Evolutionary conservation across 345 rosid genomes (phyloP).

Genomic region (Bruguiera parviflora): DNA sequence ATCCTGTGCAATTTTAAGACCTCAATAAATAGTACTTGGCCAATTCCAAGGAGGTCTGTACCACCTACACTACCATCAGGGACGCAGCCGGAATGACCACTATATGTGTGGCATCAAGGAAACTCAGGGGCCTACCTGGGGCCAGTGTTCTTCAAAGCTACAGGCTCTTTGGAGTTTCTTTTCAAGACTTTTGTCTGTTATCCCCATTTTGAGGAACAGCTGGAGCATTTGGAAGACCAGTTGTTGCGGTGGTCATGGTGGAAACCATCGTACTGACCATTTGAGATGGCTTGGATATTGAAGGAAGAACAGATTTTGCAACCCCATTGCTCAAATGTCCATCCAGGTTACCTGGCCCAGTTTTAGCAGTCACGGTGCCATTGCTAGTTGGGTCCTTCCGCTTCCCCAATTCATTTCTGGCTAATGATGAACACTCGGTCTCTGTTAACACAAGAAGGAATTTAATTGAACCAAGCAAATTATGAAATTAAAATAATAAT

Average conservation of each 20-base stretch:
- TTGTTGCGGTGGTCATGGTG: constrained; percentile 22
- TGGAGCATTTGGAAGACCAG: constrained; percentile 38
- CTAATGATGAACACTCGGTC: constrained; percentile 59
- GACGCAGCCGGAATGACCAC: constrained; percentile 17
- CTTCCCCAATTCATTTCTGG: constrained; percentile 56
- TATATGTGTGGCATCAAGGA: neutral
- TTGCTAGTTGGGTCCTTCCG: constrained; percentile 39
- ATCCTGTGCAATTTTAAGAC: constrained; percentile 24
- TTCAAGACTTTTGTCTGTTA: constrained; percentile 37
- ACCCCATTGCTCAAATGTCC: constrained; percentile 46
- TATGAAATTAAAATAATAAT: neutral
- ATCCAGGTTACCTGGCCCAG: constrained; percentile 44
- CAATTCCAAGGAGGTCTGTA: constrained; percentile 15
- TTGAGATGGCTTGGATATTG: constrained; percentile 33
- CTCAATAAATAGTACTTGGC: constrained; percentile 13
- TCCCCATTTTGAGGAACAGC: constrained; percentile 41
- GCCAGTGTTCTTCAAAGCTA: constrained; percentile 14
- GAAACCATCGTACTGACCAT: constrained; percentile 25
- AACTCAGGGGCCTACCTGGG: constrained; percentile 19
- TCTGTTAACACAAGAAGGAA: constrained; percentile 42
- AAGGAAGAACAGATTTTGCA: constrained; percentile 32
- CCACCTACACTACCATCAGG: constrained; percentile 5
- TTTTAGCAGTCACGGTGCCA: constrained; percentile 35
- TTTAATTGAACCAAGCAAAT: neutral
- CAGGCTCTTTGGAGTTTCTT: constrained; percentile 12